Evolutionary conservation across 306 rosid species (phyloP), one percentile per base, ranked within the genome.

Genomic region (Hippophae gyantsensis): DNA sequence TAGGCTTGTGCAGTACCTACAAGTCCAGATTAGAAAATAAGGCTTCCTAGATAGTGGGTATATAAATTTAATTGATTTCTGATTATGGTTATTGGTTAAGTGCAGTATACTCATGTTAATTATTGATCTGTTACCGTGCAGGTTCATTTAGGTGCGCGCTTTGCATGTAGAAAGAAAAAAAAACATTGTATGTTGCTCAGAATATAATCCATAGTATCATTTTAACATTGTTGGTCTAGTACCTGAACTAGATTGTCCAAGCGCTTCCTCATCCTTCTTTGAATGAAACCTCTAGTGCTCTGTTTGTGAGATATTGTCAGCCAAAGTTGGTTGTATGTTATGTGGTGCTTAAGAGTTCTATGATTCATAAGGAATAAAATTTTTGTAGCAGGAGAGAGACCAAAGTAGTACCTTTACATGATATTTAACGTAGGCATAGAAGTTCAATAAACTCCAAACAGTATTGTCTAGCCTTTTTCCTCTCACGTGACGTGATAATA

Each of bases 251-350:
- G 72, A 64, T 68, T 74, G 59, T 87, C 84, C 74, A 85, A 56
- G 49, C 82, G 82, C 62, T 78, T 85, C 70, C 96, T 85, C 89
- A 92, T 85, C 78, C 84, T 79, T 83, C 89, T 79, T 45, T 87
- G 96, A 13, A 85, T 83, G 60, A 81, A 87, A 60, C 92, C 89
- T 85, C 81, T 78, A 60, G 96, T 79, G 67, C 84, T 72, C 95
- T 87, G 83, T 25, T 61, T 44, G 23, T 18, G 23, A 18, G 56
- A 50, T 56, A 0, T 66, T 64, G 40, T 60, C 56, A 66, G 58
- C 58, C 49, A 66, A 47, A 69, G 12, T 18, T 56, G n/a, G 12
- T 18, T 56, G n/a, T 64, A 50, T 54, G 44, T 56, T 23, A 40
- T 41, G 9, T 18, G 64, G 43, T 50, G 62, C 57, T 68, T 69